Base-by-base conservation (phyloP, 495 filamentous ascomycete genomes). In the Lasiosphaeria ovina region DNA sequence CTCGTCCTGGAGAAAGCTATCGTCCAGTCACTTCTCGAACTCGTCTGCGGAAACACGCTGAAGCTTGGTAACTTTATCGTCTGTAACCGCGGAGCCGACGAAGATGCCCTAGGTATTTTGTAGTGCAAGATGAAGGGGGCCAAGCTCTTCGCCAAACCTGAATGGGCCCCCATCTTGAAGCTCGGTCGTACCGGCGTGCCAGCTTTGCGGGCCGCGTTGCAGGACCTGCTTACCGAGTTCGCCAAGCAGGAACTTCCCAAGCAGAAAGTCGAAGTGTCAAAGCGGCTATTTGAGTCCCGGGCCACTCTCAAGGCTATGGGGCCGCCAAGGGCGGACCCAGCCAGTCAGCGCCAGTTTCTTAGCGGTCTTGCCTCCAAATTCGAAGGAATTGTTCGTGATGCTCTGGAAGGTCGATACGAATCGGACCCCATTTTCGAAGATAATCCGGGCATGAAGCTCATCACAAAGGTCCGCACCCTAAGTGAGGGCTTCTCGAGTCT, bases 41-140 rank as follows among this genome's bases (percentile, higher is more conserved):
- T 86, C 1, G 59, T 87, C 1, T 47, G 67, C 10, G 78, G 78
- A 9, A 57, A 74, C 7, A 53, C 49, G 3, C 67, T 82, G 1
- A 72, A 70, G n/a, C 79, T 87, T 10, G 85, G 87, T 0, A 88
- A 81, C 69, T 77, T 69, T 47, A 44, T 86, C n/a, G 79, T 90
- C 0, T 73, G 77, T 5, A 89, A 88, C 66, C 76, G 76, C 9
- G 77, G 82, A 10, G 74, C 76, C 36, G 62, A 75, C 44, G 66
- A 79, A 34, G 31, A 58, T 9, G 33, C 44, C 48, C n/a, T 64
- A 5, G 58, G 35, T 24, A 34, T 59, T 6, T 59, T 36, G 7
- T 12, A 76, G 34, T 74, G 75, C 10, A 51, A 73, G 24, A 50
- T 7, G 6, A 57, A 70, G 6, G 80, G 82, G 57, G 55, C 56